Base-by-base conservation (phyloP, 148 eudicot genomes). In the Rhododendron mucronatum region DNA sequence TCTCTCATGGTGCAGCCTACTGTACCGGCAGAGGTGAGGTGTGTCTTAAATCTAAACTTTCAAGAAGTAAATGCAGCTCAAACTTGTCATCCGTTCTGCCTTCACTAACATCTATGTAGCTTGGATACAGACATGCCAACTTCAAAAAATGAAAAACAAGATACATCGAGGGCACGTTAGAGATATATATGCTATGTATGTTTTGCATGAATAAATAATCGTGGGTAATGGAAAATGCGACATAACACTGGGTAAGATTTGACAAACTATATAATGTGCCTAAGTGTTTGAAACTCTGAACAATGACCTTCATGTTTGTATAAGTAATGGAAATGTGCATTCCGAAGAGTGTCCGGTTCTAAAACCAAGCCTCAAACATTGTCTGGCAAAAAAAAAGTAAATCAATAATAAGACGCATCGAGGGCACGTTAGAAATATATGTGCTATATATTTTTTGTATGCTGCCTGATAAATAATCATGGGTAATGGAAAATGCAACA, bases 11-110 rank as follows among this genome's bases (percentile, higher is more conserved):
- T 86, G 98, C 95, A 81, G 99, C 96, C 78, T 97, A 97, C 88
- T 97, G 99, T 85, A 97, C 98, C 30, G 98, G 99, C 44, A 92
- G 98, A 92, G 99, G 98, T 33, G 98, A 97, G 98, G 99, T 97
- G 91, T 84, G 91, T 84, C 87, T 83, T 76, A 51, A 33, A 45
- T 30, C 76, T 14, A 3, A 4, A 14, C 39, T 14, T 71, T 71
- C 35, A 71, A 30, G 76, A 71, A 39, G 59, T 65, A 8, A 48
- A 82, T 57, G 15, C 71, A 57, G 73, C 65, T 80, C 44, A 30
- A 82, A 33, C 41, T 82, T 82, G 47, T 37, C 84, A 57, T 48
- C 45, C 7, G 8, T 6, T 41, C 45, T 41, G 30, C n/a, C 30
- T 80, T 50, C 11, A 16, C 65, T 80, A 13, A 71, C 39, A 30